Evolutionary conservation across 345 rosid species (phyloP), one percentile per base, ranked within the genome.

Genomic region (Acer saccharum): DNA sequence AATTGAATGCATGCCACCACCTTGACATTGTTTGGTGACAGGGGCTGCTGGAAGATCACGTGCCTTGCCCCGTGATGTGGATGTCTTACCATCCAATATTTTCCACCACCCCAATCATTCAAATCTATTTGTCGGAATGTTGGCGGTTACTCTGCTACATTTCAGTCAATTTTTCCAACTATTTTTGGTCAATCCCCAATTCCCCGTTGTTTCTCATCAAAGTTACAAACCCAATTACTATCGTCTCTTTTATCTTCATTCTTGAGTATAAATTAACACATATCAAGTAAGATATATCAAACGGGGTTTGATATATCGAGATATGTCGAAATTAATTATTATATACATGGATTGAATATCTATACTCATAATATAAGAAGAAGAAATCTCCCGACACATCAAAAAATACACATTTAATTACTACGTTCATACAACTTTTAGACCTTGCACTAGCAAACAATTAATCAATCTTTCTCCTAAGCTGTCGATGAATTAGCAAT

Each of bases 121-220:
- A 80, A 55, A 65, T 79, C 79, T 76, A 29, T 77, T 82, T 86
- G 90, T 88, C 86, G 82, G 84, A 81, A 81, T 82, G 76, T 81
- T 86, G 74, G 80, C 72, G 1, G 78, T 75, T 77, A 67, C 69
- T 58, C 21, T 3, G 66, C 60, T 71, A 27, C 2, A 43, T 58
- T 55, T 16, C 18, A 46, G 65, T 54, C 62, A 52, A 9, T 2
- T 39, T 68, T 72, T 57, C 71, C 58, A n/a, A 18, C 73, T 63
- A 13, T 43, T 60, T 76, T 61, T 20, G 76, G 74, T 76, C 84
- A 80, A 73, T n/a, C 72, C 27, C 64, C 20, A 7, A 80, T 69
- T n/a, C 72, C 27, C 64, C 20, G 1, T 41, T 46, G 67, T 74
- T 61, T 25, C 68, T 61, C 6, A 10, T 71, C 12, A 71, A 35